A percentile compares a stretch with the other conserved stretches of the same genome.
Conservation (phyloP, 2,329 filamentous ascomycete species). For the Ascosphaera apis region DNA sequence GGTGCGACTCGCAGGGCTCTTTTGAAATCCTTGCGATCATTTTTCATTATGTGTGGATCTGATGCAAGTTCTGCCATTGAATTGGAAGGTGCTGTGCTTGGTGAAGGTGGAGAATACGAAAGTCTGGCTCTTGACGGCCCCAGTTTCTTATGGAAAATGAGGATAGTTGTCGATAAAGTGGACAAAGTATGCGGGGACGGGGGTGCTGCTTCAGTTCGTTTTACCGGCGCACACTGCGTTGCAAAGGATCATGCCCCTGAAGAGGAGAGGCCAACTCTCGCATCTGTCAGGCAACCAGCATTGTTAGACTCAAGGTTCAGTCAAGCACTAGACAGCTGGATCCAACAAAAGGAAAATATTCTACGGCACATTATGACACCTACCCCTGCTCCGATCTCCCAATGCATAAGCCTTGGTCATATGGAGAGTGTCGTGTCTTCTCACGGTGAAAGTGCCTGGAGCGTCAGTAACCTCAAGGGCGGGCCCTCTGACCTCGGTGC, state of each 20-base stretch:
- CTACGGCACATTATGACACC: too few relatives aligned
- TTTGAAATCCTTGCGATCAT: conserved; percentile 29
- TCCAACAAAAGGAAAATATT: too few relatives aligned
- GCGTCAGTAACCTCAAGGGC: conserved; percentile 17
- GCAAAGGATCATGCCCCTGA: conserved; percentile 21
- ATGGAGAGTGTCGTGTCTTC: too few relatives aligned
- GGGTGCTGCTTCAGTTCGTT: conserved; percentile 49
- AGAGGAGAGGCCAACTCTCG: too few relatives aligned
- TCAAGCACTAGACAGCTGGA: too few relatives aligned
- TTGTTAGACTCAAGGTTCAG: too few relatives aligned
- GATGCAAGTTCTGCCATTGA: conserved; percentile 16
- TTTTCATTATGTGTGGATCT: conserved; percentile 26
- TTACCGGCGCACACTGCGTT: conserved; percentile 34
- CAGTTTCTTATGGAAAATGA: conserved; percentile 42
- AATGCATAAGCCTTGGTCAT: too few relatives aligned
- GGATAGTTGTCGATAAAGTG: conserved; percentile 37
- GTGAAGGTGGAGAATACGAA: conserved; percentile 92
- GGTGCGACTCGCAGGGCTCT: conserved; percentile 23
- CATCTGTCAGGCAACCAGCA: too few relatives aligned
- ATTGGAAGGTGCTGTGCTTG: conserved; percentile 49
- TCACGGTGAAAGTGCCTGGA: conserved; percentile 13
- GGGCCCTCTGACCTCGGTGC: conserved; percentile 17
- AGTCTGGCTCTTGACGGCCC: conserved; percentile 74
- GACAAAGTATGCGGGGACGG: conserved; percentile 43
- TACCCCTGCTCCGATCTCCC: too few relatives aligned